Percentiles rank a stretch among this genome's conserved stretches.
phyloP scores from a whole-genome alignment of 108 stramenopile species.

The Aureococcus anophagefferens region DNA sequence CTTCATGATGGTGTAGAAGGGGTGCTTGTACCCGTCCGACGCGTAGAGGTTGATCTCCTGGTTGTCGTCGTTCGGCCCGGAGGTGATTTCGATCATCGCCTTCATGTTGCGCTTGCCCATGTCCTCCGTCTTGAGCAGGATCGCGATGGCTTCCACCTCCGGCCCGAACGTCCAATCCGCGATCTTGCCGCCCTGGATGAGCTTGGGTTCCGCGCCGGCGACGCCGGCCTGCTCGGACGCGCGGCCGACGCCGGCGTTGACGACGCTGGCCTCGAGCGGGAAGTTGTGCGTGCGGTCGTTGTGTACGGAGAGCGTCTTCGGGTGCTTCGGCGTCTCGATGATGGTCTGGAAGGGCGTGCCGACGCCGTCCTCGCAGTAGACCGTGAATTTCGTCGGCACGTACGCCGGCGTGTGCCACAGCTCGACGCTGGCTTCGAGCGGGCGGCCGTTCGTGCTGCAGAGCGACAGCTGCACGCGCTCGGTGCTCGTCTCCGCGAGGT shows the following conservation, averaged over 20 bases:
- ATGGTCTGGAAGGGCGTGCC: constrained; percentile 58
- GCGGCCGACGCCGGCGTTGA: constrained; percentile 25
- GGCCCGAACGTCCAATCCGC: constrained; percentile 57
- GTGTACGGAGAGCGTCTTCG: constrained; percentile 61
- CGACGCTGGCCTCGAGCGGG: constrained; percentile 56
- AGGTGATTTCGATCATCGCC: constrained; percentile 62
- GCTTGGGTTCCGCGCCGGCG: constrained; percentile 10
- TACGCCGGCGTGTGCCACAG: constrained; percentile 70
- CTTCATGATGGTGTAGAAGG: constrained; percentile 63
- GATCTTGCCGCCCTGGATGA: constrained; percentile 66
- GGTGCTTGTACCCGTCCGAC: constrained; percentile 66
- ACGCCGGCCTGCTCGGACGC: neutral
- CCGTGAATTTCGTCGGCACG: constrained; percentile 62
- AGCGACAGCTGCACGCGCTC: constrained; percentile 57
- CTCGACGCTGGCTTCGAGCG: constrained; percentile 60
- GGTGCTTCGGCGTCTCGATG: constrained; percentile 54
- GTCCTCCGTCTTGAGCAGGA: constrained; percentile 68
- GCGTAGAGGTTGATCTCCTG: constrained; percentile 71
- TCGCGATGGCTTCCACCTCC: too few species aligned
- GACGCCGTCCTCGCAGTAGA: constrained; percentile 64
- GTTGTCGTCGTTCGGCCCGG: constrained; percentile 77
- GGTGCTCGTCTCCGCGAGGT: constrained; percentile 45
- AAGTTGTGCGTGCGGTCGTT: constrained; percentile 67
- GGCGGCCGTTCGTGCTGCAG: constrained; percentile 68
- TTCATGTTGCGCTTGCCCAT: constrained; percentile 70